Evolutionary conservation across 1,284 basidiomycete genomes (phyloP).

Genomic region (Psilocybe mexicana): DNA sequence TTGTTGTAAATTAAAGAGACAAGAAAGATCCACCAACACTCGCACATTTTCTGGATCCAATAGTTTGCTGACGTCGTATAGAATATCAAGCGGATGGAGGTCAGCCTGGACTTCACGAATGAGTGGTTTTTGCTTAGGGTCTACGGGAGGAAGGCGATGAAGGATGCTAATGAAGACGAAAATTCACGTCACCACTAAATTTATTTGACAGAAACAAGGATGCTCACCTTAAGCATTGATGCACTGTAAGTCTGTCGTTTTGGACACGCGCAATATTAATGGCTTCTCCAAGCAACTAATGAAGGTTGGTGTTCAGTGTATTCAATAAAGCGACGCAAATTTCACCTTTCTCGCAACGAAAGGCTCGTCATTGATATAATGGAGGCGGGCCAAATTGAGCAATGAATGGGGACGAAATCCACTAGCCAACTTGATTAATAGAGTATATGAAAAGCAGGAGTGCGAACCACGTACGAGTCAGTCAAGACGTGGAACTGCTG

Average conservation of each 20-base stretch:
- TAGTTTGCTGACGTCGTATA: slow-evolving; percentile 70
- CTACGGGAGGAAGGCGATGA: slow-evolving; percentile 60
- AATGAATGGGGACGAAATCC: slow-evolving; percentile 77
- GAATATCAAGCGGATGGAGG: slow-evolving; percentile 71
- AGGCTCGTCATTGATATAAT: slow-evolving; percentile 68
- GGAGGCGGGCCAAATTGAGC: slow-evolving; percentile 74
- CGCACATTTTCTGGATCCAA: slow-evolving; percentile 54
- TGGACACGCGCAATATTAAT: slow-evolving; percentile 71
- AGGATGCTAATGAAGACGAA: slow-evolving; percentile 48
- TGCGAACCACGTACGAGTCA: slow-evolving; percentile 61
- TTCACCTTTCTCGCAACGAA: slow-evolving; percentile 65
- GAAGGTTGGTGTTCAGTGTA: neutral
- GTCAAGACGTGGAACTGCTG: slow-evolving; percentile 76
- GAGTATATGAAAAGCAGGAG: neutral
- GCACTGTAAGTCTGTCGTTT: slow-evolving; percentile 68
- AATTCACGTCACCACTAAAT: neutral
- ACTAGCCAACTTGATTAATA: slow-evolving; percentile 37
- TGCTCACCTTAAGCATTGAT: slow-evolving; percentile 73
- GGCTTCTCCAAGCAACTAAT: slow-evolving; percentile 70
- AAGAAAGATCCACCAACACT: neutral
- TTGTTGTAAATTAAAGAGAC: neutral
- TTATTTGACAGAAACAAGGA: slow-evolving; percentile 6
- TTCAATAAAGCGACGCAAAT: neutral
- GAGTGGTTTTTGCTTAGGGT: slow-evolving; percentile 45
- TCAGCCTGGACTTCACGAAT: slow-evolving; percentile 78